Percentiles rank a stretch among this genome's conserved stretches.
Evolutionary conservation across 306 rosid species (phyloP).

Genomic region (Styphnolobium japonicum): DNA sequence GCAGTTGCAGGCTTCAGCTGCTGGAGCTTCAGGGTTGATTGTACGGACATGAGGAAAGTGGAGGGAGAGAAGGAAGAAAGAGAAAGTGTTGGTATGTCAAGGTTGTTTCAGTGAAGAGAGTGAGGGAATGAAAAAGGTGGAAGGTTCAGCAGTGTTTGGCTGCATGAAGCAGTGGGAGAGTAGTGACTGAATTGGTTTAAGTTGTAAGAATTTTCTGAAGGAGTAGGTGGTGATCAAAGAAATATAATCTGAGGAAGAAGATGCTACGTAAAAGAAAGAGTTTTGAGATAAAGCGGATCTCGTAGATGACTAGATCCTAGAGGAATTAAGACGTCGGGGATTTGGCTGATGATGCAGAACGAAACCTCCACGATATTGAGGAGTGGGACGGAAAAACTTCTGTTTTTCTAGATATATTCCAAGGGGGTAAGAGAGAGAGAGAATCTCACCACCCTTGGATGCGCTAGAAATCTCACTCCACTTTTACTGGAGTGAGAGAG

Average conservation of each 20-base stretch:
- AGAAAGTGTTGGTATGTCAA: neutral
- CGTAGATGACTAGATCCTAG: neutral
- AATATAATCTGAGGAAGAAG: neutral
- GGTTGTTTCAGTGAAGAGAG: neutral
- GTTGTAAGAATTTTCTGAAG: neutral
- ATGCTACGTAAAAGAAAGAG: neutral
- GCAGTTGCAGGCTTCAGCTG: neutral
- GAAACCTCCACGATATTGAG: neutral
- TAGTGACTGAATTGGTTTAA: no score
- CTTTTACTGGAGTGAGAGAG: neutral
- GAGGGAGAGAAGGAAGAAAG: neutral
- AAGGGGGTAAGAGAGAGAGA: neutral
- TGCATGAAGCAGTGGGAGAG: neutral
- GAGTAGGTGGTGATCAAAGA: neutral
- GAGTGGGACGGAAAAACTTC: neutral
- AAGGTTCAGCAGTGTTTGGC: neutral
- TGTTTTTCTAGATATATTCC: neutral
- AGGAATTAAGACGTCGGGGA: neutral
- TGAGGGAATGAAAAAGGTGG: neutral
- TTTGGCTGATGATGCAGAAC: no score
- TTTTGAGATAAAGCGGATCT: neutral
- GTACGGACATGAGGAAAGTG: conserved; percentile 25
- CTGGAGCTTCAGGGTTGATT: conserved; percentile 4
- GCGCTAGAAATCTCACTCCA: neutral
- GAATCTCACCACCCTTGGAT: neutral